Evolutionary conservation across 2,329 filamentous ascomycete species (phyloP), one percentile per base, ranked within the genome.

Genomic region (Colletotrichum siamense): DNA sequence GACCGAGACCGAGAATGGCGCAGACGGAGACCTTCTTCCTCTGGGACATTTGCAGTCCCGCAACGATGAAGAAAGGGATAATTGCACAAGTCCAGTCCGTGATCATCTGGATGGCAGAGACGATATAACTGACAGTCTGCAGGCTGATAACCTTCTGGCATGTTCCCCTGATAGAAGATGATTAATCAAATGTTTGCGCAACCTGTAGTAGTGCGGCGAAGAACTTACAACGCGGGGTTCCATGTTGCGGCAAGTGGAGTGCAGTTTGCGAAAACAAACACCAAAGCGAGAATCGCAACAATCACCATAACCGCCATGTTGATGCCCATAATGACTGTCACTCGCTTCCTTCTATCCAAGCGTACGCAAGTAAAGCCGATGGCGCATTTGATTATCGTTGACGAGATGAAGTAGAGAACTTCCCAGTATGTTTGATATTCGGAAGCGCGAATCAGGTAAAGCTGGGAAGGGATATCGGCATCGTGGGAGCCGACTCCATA

Each of bases 61-160:
- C 65, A 1, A 84, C 65, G 5, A 83, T 79, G 66, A 83, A 83
- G 69, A 82, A 82, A 1, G 82, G 82, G 4, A 79, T 79, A 8
- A 79, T 80, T 13, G 81, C 82, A 30, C 79, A 82, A 1, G 78
- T 74, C 81, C 82, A 83, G 49, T 83, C 82, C 0, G 80, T 77
- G 2, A 79, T 69, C 5, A 80, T 80, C 18, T 80, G 79, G 7
- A 81, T 77, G 5, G 77, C 71, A 0, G 81, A 79, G 5, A 78
- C 79, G 28, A 77, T 68, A 28, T 78, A 78, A 61, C 79, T 79
- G 44, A 80, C 71, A 18, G 66, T 70, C 44, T 74, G 66, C 57
- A 74, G 18, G 22, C 71, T 70, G 44, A 74, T 74, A 8, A 30
- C 32, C 26, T 64, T 70, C 32, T 74, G 66, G 3, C 71, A 74